Evolutionary conservation across 768 basidiomycete genomes (phyloP).

Genomic region (Termitomyces sp.): DNA sequence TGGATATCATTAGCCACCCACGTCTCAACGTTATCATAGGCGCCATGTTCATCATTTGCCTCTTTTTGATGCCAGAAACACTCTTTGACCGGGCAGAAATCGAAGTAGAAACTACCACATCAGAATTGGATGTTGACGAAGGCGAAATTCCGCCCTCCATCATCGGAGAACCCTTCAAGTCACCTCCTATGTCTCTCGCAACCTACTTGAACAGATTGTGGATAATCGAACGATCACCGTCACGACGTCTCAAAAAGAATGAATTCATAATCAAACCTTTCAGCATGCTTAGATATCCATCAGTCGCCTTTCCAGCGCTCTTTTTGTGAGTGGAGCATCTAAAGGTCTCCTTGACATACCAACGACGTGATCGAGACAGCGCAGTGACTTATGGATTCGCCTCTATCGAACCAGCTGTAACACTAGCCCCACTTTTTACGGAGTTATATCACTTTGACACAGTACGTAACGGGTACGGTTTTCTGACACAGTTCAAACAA

Average conservation of each 20-base stretch:
- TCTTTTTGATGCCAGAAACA: conserved; percentile 38
- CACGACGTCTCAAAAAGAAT: conserved; percentile 19
- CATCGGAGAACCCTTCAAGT: conserved; percentile 15
- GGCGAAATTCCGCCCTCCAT: conserved; percentile 8
- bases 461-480: conserved; percentile 26
- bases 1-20: neutral
- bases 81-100: conserved; percentile 25
- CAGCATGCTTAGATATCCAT: conserved; percentile 35
- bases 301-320: conserved; percentile 29
- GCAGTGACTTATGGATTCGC: conserved; percentile 33
- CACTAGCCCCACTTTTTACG: conserved; percentile 30
- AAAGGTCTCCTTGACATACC: neutral
- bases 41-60: conserved; percentile 25
- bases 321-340: conserved; percentile 23
- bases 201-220: conserved; percentile 23
- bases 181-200: conserved; percentile 21
- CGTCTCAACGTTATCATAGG: conserved; percentile 3
- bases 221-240: conserved; percentile 22
- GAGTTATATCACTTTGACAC: conserved; percentile 33
- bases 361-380: conserved; percentile 10
- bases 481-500: neutral
- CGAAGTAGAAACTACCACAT: conserved; percentile 1
- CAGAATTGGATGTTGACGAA: conserved; percentile 7
- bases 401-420: conserved; percentile 34
- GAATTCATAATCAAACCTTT: conserved; percentile 29